Evolutionary conservation across 2,329 filamentous ascomycete species (phyloP).

Genomic region (Xylaria sp.): DNA sequence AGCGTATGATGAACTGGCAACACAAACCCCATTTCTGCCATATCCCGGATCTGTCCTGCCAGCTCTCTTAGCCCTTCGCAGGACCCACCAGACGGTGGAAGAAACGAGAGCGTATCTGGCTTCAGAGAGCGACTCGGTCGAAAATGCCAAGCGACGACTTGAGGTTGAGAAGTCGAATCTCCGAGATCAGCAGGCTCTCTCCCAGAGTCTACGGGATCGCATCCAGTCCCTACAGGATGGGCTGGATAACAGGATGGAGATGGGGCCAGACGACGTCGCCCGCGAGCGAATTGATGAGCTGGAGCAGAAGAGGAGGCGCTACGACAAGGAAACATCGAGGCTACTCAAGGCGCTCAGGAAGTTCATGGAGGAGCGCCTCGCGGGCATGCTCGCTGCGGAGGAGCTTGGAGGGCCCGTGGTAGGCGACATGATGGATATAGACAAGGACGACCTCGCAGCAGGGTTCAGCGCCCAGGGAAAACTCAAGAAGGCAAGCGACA

Average conservation of each 20-base stretch:
- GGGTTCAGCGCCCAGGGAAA: slow-evolving; percentile 65
- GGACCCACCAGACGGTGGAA: slow-evolving; percentile 64
- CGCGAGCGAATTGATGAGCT: slow-evolving; percentile 65
- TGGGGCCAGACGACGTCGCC: slow-evolving; percentile 63
- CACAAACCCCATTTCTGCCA: slow-evolving; percentile 67
- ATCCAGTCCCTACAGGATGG: slow-evolving; percentile 62
- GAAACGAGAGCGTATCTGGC: slow-evolving; percentile 65
- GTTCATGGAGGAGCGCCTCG: slow-evolving; percentile 73
- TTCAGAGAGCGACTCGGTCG: slow-evolving; percentile 46
- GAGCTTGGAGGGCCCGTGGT: slow-evolving; percentile 82
- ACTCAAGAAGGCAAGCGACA: slow-evolving; percentile 51
- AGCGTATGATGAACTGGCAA: slow-evolving; percentile 67
- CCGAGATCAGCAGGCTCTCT: slow-evolving; percentile 59
- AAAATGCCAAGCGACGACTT: slow-evolving; percentile 49
- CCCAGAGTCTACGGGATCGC: slow-evolving; percentile 54
- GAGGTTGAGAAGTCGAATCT: slow-evolving; percentile 55
- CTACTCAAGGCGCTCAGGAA: slow-evolving; percentile 66
- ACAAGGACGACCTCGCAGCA: slow-evolving; percentile 60
- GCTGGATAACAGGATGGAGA: slow-evolving; percentile 58
- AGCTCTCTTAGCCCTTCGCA: slow-evolving; percentile 70
- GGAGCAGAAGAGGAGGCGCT: slow-evolving; percentile 58
- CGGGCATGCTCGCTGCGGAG: slow-evolving; percentile 78
- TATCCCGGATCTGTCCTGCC: slow-evolving; percentile 69
- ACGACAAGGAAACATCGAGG: slow-evolving; percentile 62
- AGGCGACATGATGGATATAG: slow-evolving; percentile 69